Percentiles rank a stretch among this genome's conserved stretches.
These are phyloP conservation scores for Fraxinus baroniana DNA, from an alignment of 305 asterid genomes.

Conservation along the genomic window DNA sequence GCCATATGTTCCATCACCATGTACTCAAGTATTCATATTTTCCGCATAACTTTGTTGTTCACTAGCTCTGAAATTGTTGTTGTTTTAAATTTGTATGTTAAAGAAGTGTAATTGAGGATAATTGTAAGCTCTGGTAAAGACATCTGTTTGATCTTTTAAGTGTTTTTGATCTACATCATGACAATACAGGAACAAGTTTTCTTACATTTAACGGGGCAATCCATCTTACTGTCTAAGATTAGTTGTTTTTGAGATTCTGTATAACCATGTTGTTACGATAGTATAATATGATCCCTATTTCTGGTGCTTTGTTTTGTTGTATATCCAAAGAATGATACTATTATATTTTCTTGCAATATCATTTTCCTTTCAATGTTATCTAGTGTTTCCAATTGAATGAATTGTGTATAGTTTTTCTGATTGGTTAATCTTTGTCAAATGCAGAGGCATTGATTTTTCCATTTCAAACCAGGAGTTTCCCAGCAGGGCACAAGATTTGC, in stretches of 20 bases:
- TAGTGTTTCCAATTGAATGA: conserved; percentile 13
- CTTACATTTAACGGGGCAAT: neutral
- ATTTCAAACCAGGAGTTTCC: conserved; percentile 62
- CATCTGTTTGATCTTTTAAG: neutral
- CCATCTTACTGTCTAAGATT: conserved; percentile 7
- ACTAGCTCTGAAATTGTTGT: neutral
- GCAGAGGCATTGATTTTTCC: conserved; percentile 84
- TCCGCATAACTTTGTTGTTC: neutral
- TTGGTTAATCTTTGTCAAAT: conserved; percentile 13
- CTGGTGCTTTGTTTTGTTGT: neutral
- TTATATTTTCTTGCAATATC: neutral
- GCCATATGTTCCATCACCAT: neutral
- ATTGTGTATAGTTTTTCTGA: conserved; percentile 10
- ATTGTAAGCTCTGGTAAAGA: neutral
- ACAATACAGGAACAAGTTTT: neutral
- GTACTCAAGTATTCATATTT: neutral
- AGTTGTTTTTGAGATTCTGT: conserved; percentile 12
- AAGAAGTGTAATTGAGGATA: neutral
- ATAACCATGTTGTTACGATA: conserved; percentile 6
- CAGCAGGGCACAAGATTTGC: conserved; percentile 53
- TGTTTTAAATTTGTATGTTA: neutral
- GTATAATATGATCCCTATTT: neutral
- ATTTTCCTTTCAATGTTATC: neutral
- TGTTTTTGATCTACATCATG: conserved; percentile 9
- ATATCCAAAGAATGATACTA: conserved; percentile 10